Evolutionary conservation across 1,284 basidiomycete genomes (phyloP).

Genomic region (Xerocomus minutiporus): DNA sequence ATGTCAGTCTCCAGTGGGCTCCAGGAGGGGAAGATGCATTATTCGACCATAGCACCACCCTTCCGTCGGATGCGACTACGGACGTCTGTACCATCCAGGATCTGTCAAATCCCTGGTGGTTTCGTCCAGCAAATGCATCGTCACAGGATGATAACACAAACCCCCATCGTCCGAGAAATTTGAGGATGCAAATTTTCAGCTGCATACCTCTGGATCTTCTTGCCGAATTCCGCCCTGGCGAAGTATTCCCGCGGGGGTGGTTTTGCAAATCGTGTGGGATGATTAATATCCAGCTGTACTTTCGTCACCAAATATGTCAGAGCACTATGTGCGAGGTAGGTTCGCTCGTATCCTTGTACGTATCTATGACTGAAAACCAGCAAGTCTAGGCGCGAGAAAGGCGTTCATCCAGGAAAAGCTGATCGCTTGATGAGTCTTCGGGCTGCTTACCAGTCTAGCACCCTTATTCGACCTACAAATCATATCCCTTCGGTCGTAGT

Average conservation of each 20-base stretch:
- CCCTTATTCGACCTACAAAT: conserved; percentile 29
- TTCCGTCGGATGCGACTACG: neutral
- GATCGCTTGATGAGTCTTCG: conserved; percentile 30
- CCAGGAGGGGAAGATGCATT: conserved; percentile 30
- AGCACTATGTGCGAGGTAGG: conserved; percentile 32
- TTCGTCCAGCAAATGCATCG: neutral
- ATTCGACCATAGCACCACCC: neutral
- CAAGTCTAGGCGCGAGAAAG: conserved; percentile 13
- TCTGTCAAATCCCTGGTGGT: conserved; percentile 27
- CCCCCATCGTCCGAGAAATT: conserved; percentile 17
- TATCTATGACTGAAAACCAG: conserved; percentile 11
- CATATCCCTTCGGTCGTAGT: conserved; percentile 22
- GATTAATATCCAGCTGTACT: conserved; percentile 36
- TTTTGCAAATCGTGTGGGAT: conserved; percentile 36
- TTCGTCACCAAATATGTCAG: conserved; percentile 37
- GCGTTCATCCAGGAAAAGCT: conserved; percentile 13
- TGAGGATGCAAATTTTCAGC: conserved; percentile 27
- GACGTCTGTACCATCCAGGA: neutral
- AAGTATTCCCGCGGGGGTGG: conserved; percentile 36
- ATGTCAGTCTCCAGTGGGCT: conserved; percentile 27
- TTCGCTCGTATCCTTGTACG: neutral
- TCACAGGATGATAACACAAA: conserved; percentile 2
- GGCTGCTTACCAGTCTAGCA: conserved; percentile 24
- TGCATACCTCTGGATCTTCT: conserved; percentile 36
- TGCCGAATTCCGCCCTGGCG: conserved; percentile 24